These are phyloP conservation scores for Erodium maritimum DNA, from an alignment of 345 rosid genomes.

Conservation along the genomic window DNA sequence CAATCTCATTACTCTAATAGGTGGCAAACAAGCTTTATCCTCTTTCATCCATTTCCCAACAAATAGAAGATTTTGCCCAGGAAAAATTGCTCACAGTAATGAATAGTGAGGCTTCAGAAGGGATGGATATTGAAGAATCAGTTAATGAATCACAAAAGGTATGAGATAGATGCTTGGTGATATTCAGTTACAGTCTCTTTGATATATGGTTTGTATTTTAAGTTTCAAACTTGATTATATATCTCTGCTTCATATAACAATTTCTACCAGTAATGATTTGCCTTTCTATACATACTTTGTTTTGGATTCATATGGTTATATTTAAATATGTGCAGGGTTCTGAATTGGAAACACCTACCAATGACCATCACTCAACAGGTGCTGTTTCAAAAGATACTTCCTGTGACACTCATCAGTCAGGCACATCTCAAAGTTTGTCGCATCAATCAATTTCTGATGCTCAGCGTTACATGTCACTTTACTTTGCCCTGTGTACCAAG, in stretches of 20 bases:
- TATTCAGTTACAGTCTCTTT: background rate
- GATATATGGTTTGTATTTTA: background rate
- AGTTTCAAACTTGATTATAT: background rate
- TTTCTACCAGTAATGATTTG: background rate
- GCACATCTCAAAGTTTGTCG: slow-evolving; percentile 25
- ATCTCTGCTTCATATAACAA: background rate
- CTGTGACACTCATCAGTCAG: slow-evolving; percentile 30
- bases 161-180: slow-evolving; percentile 10
- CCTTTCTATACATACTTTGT: background rate
- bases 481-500: slow-evolving; percentile 97
- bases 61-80: slow-evolving; percentile 80
- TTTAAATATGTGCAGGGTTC: slow-evolving; percentile 31
- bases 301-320: background rate
- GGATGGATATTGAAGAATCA: slow-evolving; percentile 33
- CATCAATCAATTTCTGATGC: slow-evolving; percentile 41
- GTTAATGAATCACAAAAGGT: slow-evolving; percentile 46
- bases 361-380: slow-evolving; percentile 29
- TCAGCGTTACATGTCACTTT: slow-evolving; percentile 81
- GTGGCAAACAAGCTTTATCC: slow-evolving; percentile 95
- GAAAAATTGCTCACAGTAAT: slow-evolving; percentile 49
- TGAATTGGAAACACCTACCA: slow-evolving; percentile 30
- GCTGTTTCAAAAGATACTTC: slow-evolving; percentile 30
- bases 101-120: slow-evolving; percentile 27
- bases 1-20: slow-evolving; percentile 31
- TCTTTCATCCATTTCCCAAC: slow-evolving; percentile 51